These are phyloP conservation scores for Monosporozyma servazzii DNA, from an alignment of 805 yeast genomes.

Conservation along the genomic window DNA sequence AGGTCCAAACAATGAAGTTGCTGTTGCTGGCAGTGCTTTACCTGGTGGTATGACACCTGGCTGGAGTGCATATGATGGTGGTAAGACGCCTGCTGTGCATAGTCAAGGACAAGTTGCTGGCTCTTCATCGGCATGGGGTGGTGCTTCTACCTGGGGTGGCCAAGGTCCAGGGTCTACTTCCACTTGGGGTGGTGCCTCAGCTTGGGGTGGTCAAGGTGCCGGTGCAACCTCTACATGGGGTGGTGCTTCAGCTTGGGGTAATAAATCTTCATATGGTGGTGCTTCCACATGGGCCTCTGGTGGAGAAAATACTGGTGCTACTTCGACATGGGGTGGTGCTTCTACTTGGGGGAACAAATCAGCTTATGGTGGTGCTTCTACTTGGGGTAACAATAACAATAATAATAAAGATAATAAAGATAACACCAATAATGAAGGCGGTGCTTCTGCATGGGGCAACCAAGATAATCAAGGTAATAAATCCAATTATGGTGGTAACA, in stretches of 20 bases:
- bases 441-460: constrained; percentile 36
- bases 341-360: constrained; percentile 35
- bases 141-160: constrained; percentile 40
- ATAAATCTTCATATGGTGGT: constrained; percentile 36
- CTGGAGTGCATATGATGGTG: constrained; percentile 48
- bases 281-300: constrained; percentile 40
- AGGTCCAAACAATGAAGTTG: constrained; percentile 25
- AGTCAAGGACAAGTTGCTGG: constrained; percentile 25
- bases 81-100: constrained; percentile 34
- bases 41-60: constrained; percentile 42
- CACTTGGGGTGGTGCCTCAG: constrained; percentile 37
- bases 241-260: constrained; percentile 33
- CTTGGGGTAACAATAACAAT: constrained; percentile 28
- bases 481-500: constrained; percentile 23
- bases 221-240: constrained; percentile 32
- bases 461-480: constrained; percentile 22
- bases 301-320: constrained; percentile 35
- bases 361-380: constrained; percentile 31
- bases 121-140: constrained; percentile 35
- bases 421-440: constrained; percentile 20
- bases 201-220: constrained; percentile 35
- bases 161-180: constrained; percentile 33
- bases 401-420: constrained; percentile 11
- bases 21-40: constrained; percentile 27
- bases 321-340: constrained; percentile 39